Percentiles rank a stretch among this genome's conserved stretches.
Evolutionary conservation across 371 early-diverging fungal species (phyloP).

Genomic region (Fennellomyces sp.): DNA sequence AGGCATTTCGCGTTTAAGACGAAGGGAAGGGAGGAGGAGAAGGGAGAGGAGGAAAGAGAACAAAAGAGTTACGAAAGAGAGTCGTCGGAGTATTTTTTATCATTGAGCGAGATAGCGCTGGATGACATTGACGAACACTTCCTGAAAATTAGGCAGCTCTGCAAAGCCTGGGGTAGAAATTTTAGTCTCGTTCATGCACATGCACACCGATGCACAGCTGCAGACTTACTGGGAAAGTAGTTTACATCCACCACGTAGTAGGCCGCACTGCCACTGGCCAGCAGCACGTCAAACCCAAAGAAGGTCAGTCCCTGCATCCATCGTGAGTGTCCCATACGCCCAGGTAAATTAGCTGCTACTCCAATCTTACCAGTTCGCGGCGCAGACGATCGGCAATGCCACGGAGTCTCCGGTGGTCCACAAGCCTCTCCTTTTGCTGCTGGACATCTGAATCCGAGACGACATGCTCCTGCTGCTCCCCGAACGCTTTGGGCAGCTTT

Average conservation of each 20-base stretch:
- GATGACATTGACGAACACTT: no score
- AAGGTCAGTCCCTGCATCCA: slow-evolving; percentile 43
- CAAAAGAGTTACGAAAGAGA: background rate
- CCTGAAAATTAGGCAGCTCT: no score
- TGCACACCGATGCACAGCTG: background rate
- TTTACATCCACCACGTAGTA: slow-evolving; percentile 53
- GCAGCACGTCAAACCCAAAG: slow-evolving; percentile 52
- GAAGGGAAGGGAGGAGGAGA: background rate
- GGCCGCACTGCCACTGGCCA: slow-evolving; percentile 29
- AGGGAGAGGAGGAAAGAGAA: background rate
- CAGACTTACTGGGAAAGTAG: slow-evolving; percentile 50
- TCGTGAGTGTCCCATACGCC: background rate
- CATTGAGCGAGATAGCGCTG: no score
- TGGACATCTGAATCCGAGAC: slow-evolving; percentile 14
- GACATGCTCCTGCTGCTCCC: background rate
- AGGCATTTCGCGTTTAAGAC: background rate
- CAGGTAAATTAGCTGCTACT: background rate
- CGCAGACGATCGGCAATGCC: slow-evolving; percentile 35
- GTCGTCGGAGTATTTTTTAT: background rate
- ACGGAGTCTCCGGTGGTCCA: slow-evolving; percentile 32
- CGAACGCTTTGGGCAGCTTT: slow-evolving; percentile 46
- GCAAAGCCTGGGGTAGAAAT: background rate
- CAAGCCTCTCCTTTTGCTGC: slow-evolving; percentile 18
- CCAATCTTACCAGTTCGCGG: slow-evolving; percentile 32
- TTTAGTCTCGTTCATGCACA: background rate